Conservation (phyloP, 2,329 filamentous ascomycete species). For the Ophiostoma pallidulum region DNA sequence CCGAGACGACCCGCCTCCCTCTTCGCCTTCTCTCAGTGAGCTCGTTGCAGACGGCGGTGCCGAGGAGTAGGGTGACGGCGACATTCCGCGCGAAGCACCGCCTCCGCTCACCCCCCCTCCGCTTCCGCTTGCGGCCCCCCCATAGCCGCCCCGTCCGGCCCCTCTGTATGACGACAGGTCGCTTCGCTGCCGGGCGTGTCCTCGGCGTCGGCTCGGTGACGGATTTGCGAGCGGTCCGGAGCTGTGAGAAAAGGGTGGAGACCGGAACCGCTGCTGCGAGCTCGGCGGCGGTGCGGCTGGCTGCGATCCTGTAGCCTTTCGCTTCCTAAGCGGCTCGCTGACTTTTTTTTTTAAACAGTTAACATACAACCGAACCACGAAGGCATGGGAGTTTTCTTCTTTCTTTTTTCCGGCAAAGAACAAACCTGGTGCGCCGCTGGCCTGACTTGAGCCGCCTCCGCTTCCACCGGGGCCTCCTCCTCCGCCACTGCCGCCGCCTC, state of each 20-base stretch:
- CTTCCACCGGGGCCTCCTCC: conserved; percentile 29
- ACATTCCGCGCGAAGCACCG: conserved; percentile 24
- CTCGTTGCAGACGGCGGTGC: conserved; percentile 24
- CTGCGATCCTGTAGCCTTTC: conserved; percentile 59
- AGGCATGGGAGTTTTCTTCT: too few relatives aligned
- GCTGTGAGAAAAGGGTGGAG: conserved; percentile 44
- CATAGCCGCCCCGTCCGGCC: conserved; percentile 16
- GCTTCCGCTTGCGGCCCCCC: conserved; percentile 3
- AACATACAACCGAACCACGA: conserved; percentile 17
- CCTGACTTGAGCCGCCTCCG: conserved; percentile 2
- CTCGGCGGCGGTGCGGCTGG: conserved; percentile 37
- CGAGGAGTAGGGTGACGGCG: conserved; percentile 24
- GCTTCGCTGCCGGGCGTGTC: conserved; percentile 56
- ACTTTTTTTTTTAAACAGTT: neutral
- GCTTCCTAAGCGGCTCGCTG: conserved; percentile 68
- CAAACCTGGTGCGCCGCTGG: conserved; percentile 8
- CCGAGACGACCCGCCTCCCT: conserved; percentile 20
- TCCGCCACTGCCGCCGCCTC: conserved; percentile 32
- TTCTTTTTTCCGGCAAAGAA: too few relatives aligned
- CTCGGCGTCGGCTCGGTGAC: conserved; percentile 43
- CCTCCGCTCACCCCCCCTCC: conserved; percentile 1
- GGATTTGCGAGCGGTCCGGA: conserved; percentile 41
- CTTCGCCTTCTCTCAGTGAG: conserved; percentile 26
- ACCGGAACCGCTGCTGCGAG: conserved; percentile 37
- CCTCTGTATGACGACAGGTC: conserved; percentile 46